phyloP scores from a whole-genome alignment of 2,329 filamentous ascomycete genomes.

The Ceratocystis lukuohia region DNA sequence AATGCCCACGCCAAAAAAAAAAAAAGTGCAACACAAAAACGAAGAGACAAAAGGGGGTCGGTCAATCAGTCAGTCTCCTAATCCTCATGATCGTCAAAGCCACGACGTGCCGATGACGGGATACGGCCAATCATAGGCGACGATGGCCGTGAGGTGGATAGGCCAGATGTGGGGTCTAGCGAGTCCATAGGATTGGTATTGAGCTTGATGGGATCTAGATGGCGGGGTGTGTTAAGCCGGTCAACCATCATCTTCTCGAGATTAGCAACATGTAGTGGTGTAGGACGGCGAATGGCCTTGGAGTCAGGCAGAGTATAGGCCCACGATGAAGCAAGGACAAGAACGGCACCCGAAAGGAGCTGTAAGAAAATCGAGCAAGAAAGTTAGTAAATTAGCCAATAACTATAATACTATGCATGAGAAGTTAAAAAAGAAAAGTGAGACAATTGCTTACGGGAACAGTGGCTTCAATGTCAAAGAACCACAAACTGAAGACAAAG shows the following conservation, averaged over 20 bases:
- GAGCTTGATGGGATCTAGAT: constrained; percentile 13
- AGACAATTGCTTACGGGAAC: constrained; percentile 45
- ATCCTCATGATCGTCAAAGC: constrained; percentile 16
- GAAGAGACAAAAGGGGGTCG: neutral
- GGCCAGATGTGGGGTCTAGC: constrained; percentile 6
- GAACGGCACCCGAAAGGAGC: constrained; percentile 67
- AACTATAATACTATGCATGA: constrained; percentile 6
- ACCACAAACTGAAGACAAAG: constrained; percentile 69
- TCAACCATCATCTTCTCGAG: constrained; percentile 64
- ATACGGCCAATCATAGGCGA: constrained; percentile 19
- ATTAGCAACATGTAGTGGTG: constrained; percentile 53
- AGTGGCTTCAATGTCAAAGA: constrained; percentile 70
- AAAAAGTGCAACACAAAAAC: neutral
- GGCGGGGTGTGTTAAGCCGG: constrained; percentile 29
- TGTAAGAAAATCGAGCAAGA: constrained; percentile 27
- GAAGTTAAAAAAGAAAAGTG: neutral
- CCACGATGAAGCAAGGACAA: constrained; percentile 73
- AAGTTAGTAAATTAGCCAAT: neutral
- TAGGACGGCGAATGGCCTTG: constrained; percentile 40
- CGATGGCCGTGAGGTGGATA: constrained; percentile 17
- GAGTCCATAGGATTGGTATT: constrained; percentile 18
- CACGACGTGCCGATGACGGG: constrained; percentile 14
- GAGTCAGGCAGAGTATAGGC: constrained; percentile 60
- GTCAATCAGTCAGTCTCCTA: neutral
- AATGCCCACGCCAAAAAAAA: neutral